Percentiles rank a stretch among this genome's conserved stretches.
phyloP scores from a whole-genome alignment of 257 asterid genomes.

The Salvia splendens region DNA sequence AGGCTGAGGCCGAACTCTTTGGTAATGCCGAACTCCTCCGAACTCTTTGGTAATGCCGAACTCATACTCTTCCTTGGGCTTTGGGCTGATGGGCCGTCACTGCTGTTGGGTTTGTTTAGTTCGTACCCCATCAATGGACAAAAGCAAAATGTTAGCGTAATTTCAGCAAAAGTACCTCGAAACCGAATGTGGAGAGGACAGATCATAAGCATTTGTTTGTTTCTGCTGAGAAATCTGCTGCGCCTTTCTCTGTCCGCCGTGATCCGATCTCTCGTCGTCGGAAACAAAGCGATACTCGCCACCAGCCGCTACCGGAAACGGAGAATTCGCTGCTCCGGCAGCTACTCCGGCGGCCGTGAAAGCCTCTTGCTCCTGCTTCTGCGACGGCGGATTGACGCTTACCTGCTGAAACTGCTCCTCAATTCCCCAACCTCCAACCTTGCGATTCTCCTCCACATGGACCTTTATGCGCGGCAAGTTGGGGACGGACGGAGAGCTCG shows the following conservation, averaged over 20 bases:
- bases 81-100: no score
- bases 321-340: slow-evolving; percentile 32
- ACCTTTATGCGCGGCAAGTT: slow-evolving; percentile 74
- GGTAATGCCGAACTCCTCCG: no score
- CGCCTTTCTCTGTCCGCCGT: slow-evolving; percentile 49
- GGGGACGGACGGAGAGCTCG: slow-evolving; percentile 62
- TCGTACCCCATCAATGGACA: no score
- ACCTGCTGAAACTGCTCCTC: slow-evolving; percentile 78
- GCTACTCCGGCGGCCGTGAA: slow-evolving; percentile 26
- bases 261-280: slow-evolving; percentile 84
- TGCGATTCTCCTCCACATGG: slow-evolving; percentile 59
- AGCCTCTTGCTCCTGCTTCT: slow-evolving; percentile 46
- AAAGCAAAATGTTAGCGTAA: not conserved
- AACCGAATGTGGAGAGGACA: slow-evolving; percentile 76
- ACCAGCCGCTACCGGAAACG: slow-evolving; percentile 46
- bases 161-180: slow-evolving; percentile 58
- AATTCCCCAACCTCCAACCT: slow-evolving; percentile 47
- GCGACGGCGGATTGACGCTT: slow-evolving; percentile 42
- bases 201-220: slow-evolving; percentile 46
- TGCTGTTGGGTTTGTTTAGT: no score
- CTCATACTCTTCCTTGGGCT: no score
- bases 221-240: slow-evolving; percentile 50
- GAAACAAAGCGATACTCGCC: slow-evolving; percentile 57
- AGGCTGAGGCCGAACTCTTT: no score
- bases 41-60: no score